Evolutionary conservation across 2,329 filamentous ascomycete genomes (phyloP).

Genomic region (Cladophialophora exuberans): DNA sequence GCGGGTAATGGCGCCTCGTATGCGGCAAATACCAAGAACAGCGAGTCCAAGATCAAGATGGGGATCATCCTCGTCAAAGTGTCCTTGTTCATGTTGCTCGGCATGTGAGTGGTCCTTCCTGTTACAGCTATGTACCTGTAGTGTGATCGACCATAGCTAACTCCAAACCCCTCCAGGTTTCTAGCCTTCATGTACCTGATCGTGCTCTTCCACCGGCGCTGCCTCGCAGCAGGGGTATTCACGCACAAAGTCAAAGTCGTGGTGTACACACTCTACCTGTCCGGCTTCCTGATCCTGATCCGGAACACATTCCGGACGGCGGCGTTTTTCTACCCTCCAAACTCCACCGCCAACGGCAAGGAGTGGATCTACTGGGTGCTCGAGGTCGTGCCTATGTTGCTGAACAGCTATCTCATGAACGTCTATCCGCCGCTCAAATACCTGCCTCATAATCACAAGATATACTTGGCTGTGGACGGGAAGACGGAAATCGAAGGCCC

Average conservation of each 20-base stretch:
- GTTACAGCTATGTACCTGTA: not conserved
- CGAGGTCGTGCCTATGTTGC: conserved; percentile 56
- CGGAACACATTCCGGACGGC: conserved; percentile 58
- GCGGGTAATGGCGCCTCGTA: conserved; percentile 51
- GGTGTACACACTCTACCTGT: conserved; percentile 49
- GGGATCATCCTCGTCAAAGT: conserved; percentile 54
- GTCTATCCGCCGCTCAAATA: conserved; percentile 55
- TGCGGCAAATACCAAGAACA: conserved; percentile 32
- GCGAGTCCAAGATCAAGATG: conserved; percentile 41
- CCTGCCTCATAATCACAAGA: conserved; percentile 53
- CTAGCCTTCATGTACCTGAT: conserved; percentile 53
- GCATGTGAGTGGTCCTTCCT: conserved; percentile 34
- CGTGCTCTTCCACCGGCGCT: conserved; percentile 51
- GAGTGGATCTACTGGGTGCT: conserved; percentile 61
- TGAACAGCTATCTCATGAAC: conserved; percentile 56
- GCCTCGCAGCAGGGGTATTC: conserved; percentile 44
- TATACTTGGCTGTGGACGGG: conserved; percentile 56
- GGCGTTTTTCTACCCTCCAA: conserved; percentile 47
- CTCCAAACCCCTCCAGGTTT: conserved; percentile 38
- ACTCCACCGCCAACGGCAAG: conserved; percentile 41
- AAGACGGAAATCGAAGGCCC: conserved; percentile 56
- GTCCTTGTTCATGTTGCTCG: conserved; percentile 55
- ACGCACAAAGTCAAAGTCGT: conserved; percentile 46
- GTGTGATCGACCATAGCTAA: not conserved
- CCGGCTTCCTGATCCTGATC: conserved; percentile 42